A percentile compares a stretch with the other conserved stretches of the same genome.
Conservation (phyloP, 2,329 filamentous ascomycete genomes). For the Chaetomiaceae sp. region DNA sequence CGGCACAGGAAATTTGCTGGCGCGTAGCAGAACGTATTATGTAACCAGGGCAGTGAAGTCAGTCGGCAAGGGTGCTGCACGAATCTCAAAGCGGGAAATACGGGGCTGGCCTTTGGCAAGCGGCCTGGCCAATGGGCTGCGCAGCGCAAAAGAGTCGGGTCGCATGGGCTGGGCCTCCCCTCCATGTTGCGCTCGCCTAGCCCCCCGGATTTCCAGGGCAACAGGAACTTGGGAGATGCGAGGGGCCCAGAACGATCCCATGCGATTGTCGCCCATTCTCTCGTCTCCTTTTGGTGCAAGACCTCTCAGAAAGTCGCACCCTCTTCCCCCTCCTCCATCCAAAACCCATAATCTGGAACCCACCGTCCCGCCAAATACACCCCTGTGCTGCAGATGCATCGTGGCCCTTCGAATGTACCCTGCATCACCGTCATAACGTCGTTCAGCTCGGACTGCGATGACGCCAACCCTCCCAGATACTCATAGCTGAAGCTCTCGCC, state of each 20-base stretch:
- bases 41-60: constrained; percentile 17
- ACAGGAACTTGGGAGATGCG: constrained; percentile 8
- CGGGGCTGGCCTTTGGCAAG: neutral
- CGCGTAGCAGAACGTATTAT: constrained; percentile 10
- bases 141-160: constrained; percentile 14
- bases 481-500: neutral
- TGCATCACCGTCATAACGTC: too few species aligned
- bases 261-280: neutral
- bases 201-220: constrained; percentile 24
- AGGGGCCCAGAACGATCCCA: neutral
- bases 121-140: constrained; percentile 15
- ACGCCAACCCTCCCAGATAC: neutral
- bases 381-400: too few species aligned
- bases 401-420: too few species aligned
- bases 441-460: neutral
- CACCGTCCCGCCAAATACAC: too few species aligned
- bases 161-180: constrained; percentile 1
- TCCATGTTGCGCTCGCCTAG: constrained; percentile 16
- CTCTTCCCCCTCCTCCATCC: too few species aligned
- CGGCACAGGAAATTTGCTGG: constrained; percentile 20
- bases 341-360: too few species aligned
- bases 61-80: constrained; percentile 12
- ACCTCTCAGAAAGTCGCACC: too few species aligned
- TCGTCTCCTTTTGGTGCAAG: constrained; percentile 1
- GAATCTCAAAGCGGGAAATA: constrained; percentile 5